Percentiles rank a stretch among this genome's conserved stretches.
Evolutionary conservation across 148 eudicot genomes (phyloP).

Genomic region (Rheum nobile): DNA sequence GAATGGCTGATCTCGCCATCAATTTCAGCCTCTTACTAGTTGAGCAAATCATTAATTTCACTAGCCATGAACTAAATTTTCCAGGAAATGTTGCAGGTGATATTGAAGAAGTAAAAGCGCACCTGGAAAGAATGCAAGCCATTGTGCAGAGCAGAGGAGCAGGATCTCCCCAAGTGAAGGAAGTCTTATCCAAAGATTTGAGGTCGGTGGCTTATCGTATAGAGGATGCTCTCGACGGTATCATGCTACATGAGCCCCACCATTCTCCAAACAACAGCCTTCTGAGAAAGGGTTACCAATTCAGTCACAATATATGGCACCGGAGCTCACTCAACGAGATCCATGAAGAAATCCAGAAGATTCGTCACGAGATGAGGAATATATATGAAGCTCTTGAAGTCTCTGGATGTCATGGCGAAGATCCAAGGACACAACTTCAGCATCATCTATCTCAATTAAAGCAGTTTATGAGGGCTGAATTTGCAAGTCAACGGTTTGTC

Average conservation of each 20-base stretch:
- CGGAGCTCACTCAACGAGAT: not conserved
- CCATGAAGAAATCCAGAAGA: not conserved
- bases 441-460: not conserved
- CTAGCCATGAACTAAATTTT: not conserved
- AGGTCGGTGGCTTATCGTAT: not conserved
- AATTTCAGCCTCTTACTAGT: not conserved
- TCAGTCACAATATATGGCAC: not conserved
- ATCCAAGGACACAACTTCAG: not conserved
- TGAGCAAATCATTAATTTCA: not conserved
- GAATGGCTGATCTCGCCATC: conserved; percentile 1
- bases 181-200: not conserved
- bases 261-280: not conserved
- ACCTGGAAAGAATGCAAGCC: not conserved
- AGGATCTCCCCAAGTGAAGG: not conserved
- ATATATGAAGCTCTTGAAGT: not conserved
- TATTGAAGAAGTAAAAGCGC: not conserved
- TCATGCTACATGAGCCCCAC: not conserved
- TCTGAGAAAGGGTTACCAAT: not conserved
- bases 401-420: not conserved
- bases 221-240: not conserved
- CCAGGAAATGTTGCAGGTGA: not conserved
- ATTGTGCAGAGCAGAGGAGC: not conserved
- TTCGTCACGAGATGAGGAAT: not conserved
- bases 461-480: no score
- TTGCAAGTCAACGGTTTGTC: no score